These are phyloP conservation scores for Vanderwaltozyma yarrowii DNA, from an alignment of 805 yeast genomes.

Conservation along the genomic window DNA sequence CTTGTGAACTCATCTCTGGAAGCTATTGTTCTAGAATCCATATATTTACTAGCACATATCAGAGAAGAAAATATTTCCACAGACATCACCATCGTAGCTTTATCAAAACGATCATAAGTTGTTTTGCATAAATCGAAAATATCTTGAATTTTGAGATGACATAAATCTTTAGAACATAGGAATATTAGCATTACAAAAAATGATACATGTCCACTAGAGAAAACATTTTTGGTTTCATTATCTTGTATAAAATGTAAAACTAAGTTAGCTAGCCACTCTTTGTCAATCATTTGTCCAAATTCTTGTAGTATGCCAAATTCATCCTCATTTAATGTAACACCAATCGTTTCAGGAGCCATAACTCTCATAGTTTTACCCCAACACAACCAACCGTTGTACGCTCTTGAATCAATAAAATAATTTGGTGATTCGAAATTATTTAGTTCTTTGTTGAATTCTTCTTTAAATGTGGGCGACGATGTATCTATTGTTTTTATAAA, in stretches of 20 bases:
- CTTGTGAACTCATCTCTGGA: conserved; percentile 39
- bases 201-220: conserved; percentile 55
- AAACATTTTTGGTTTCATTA: conserved; percentile 57
- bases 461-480: conserved; percentile 29
- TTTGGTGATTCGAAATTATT: conserved; percentile 35
- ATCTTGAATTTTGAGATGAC: conserved; percentile 38
- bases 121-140: conserved; percentile 40
- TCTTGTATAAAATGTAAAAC: conserved; percentile 48
- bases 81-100: conserved; percentile 61
- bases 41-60: conserved; percentile 37
- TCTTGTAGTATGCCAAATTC: conserved; percentile 36
- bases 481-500: conserved; percentile 38
- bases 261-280: conserved; percentile 48
- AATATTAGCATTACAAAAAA: conserved; percentile 42
- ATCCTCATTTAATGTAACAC: conserved; percentile 26
- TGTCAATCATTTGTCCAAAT: conserved; percentile 39
- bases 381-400: conserved; percentile 57
- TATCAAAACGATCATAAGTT: conserved; percentile 54
- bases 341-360: conserved; percentile 22
- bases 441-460: conserved; percentile 43
- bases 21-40: conserved; percentile 27
- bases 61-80: conserved; percentile 66
- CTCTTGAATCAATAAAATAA: conserved; percentile 48
- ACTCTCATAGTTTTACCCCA: conserved; percentile 56
- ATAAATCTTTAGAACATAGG: conserved; percentile 36